Percentiles rank a stretch among this genome's conserved stretches.
Evolutionary conservation across 2,329 filamentous ascomycete species (phyloP).

Genomic region (Alternaria sp.): DNA sequence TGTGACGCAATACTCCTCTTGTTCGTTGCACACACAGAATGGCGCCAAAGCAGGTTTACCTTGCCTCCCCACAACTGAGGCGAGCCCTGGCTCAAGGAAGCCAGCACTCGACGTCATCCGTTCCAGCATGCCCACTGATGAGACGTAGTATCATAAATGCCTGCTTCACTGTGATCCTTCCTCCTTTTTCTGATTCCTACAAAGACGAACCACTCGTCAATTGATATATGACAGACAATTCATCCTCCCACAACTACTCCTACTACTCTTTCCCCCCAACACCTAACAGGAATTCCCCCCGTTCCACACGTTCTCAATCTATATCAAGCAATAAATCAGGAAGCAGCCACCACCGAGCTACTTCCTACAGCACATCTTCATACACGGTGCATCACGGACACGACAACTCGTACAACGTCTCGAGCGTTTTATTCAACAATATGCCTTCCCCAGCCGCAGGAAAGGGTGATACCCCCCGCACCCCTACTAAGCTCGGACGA

Average conservation of each 20-base stretch:
- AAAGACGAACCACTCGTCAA: constrained; percentile 50
- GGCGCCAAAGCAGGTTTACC: constrained; percentile 52
- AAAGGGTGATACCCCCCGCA: constrained; percentile 59
- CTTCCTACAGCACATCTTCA: constrained; percentile 22
- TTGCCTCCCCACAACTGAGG: constrained; percentile 37
- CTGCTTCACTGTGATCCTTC: constrained; percentile 19
- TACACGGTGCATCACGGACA: constrained; percentile 32
- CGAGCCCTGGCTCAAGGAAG: constrained; percentile 44
- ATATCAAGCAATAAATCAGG: constrained; percentile 50
- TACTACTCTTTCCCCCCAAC: constrained; percentile 63
- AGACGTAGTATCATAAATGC: constrained; percentile 45
- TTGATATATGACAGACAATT: constrained; percentile 60
- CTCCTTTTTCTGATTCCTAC: constrained; percentile 28
- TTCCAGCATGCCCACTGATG: constrained; percentile 27
- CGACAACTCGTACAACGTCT: constrained; percentile 45
- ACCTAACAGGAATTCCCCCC: constrained; percentile 55
- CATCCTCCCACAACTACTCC: constrained; percentile 58
- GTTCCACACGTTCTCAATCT: constrained; percentile 51
- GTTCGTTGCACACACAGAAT: constrained; percentile 41
- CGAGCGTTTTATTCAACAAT: constrained; percentile 46
- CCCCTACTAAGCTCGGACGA: constrained; percentile 61
- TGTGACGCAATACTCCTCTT: constrained; percentile 46
- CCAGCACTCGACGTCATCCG: constrained; percentile 48
- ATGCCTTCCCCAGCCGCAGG: constrained; percentile 63
- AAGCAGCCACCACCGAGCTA: constrained; percentile 30